Percentiles rank a stretch among this genome's conserved stretches.
phyloP scores from a whole-genome alignment of 2,329 filamentous ascomycete species.

The Grosmannia huntii region DNA sequence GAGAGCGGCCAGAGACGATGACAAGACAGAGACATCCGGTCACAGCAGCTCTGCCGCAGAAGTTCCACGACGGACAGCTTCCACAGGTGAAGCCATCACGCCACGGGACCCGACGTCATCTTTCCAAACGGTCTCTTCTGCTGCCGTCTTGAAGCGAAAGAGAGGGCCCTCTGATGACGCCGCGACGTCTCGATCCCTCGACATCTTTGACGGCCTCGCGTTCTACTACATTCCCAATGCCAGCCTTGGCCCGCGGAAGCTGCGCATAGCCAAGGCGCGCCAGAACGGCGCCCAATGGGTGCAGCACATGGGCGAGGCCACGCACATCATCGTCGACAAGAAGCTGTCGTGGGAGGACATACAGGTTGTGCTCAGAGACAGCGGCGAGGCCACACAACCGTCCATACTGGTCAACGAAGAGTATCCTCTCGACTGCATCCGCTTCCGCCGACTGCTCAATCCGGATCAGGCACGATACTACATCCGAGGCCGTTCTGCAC shows the following conservation, averaged over 20 bases:
- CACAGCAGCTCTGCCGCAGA: neutral
- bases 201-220: constrained; percentile 46
- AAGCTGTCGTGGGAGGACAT: constrained; percentile 51
- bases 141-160: neutral
- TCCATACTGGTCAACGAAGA: constrained; percentile 49
- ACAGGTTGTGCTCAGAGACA: constrained; percentile 35
- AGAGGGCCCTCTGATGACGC: neutral
- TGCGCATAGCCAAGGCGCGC: constrained; percentile 61
- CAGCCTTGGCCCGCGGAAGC: constrained; percentile 53
- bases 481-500: constrained; percentile 34
- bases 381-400: constrained; percentile 5
- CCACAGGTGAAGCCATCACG: neutral
- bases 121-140: neutral
- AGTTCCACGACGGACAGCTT: neutral
- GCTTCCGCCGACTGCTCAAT: constrained; percentile 44
- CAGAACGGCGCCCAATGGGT: constrained; percentile 67
- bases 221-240: constrained; percentile 77
- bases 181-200: constrained; percentile 20
- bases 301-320: constrained; percentile 45
- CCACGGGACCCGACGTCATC: too few species aligned
- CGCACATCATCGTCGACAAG: constrained; percentile 71
- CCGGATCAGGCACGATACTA: constrained; percentile 45
- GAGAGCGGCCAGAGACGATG: neutral
- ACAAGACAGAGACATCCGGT: neutral
- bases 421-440: constrained; percentile 58